These are phyloP conservation scores for Rhododendron vialii DNA, from an alignment of 148 eudicot genomes.

Conservation along the genomic window DNA sequence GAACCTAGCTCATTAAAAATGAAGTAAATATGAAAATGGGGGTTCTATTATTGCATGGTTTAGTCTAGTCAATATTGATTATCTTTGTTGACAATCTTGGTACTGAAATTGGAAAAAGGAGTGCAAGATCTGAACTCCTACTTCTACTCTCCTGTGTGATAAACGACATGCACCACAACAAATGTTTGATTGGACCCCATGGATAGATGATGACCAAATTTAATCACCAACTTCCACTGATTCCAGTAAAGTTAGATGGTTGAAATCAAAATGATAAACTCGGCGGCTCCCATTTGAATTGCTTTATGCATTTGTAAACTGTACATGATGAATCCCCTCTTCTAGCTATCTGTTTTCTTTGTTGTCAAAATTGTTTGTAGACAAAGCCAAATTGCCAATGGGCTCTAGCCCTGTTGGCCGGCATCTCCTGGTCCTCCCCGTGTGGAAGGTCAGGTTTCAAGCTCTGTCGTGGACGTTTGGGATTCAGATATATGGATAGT, in stretches of 20 bases:
- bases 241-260: background rate
- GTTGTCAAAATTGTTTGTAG: too few relatives aligned
- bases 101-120: constrained; percentile 22
- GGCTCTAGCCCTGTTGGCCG: too few relatives aligned
- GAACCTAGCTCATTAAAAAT: background rate
- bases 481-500: too few relatives aligned
- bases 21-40: background rate
- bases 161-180: constrained; percentile 6
- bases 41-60: constrained; percentile 19
- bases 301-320: too few relatives aligned
- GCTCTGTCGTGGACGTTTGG: too few relatives aligned
- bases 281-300: background rate
- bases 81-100: constrained; percentile 18
- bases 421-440: too few relatives aligned
- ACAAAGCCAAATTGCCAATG: too few relatives aligned
- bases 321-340: too few relatives aligned
- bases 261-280: background rate
- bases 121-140: constrained; percentile 12
- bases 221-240: too few relatives aligned
- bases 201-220: constrained; percentile 9
- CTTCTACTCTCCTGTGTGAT: background rate
- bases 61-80: constrained; percentile 32
- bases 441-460: too few relatives aligned
- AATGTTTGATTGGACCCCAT: constrained; percentile 20
- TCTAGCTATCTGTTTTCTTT: too few relatives aligned